Base-by-base conservation (phyloP, 805 yeast species). In the Candida coquimbonensis region DNA sequence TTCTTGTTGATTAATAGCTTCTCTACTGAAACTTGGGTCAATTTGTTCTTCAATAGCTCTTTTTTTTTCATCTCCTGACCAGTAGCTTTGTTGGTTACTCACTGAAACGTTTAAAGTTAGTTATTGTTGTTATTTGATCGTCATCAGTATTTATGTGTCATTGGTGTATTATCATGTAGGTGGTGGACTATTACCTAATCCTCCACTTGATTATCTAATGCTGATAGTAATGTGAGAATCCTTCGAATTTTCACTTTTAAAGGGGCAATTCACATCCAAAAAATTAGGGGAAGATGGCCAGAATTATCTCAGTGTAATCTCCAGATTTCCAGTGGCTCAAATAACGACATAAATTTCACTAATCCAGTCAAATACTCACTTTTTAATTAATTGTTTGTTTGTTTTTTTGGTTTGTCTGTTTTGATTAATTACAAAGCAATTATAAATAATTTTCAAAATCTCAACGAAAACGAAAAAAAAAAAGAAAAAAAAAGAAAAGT, bases 1-100 rank as follows among this genome's bases (percentile, higher is more conserved):
- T 8, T 42, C 40, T 35, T 52, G 56, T 42, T 46, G 51, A n/a
- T 53, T 50, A 3, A 54, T 21, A 4, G 52, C 41, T 24, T 53
- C 57, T 42, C 55, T 52, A 29, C 56, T 53, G 42, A 62, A 62
- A 34, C 56, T 51, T 34, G 66, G 66, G 37, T 62, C 66, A 36
- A 62, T 62, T 44, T 57, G 64, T 17, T 56, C 61, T 35, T 60
- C 62, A 26, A 57, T 34, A 7, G 43, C 52, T 42, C 57, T 46
- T 38, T 47, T 47, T 36, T 52, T 53, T 32, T 50, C 51, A 19
- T 54, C 56, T 2, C 48, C 49, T 9, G 44, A n/a, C 53, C 53
- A 50, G 39, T 50, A 50, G 5, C 40, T 41, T 39, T 43, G 49
- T 36, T 45, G 46, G 34, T 38, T 44, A 33, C 48, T 46, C 49